These are phyloP conservation scores for Colletotrichum liriopes DNA, from an alignment of 2,329 filamentous ascomycete species.

Conservation along the genomic window DNA sequence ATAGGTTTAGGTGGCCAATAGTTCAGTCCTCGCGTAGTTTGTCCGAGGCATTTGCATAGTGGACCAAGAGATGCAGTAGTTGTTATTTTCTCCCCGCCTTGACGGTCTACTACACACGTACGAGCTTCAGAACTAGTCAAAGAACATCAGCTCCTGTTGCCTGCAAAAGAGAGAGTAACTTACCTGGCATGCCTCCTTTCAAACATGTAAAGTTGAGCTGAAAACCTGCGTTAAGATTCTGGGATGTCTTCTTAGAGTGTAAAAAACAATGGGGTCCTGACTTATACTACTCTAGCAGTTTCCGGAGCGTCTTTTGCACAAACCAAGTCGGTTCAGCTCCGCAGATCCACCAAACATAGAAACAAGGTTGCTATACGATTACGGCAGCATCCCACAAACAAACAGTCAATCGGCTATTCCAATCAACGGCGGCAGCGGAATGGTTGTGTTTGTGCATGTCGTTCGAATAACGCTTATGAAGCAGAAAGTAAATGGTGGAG, in stretches of 20 bases:
- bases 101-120: too few relatives aligned
- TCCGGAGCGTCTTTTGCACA: background rate
- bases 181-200: too few relatives aligned
- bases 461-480: background rate
- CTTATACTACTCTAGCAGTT: background rate
- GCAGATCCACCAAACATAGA: background rate
- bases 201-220: too few relatives aligned
- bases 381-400: background rate
- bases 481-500: background rate
- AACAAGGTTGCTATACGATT: background rate
- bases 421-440: background rate
- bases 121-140: too few relatives aligned
- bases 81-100: too few relatives aligned
- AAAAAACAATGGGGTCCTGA: background rate
- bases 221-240: background rate
- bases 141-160: too few relatives aligned
- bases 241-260: background rate
- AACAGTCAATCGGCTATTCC: background rate
- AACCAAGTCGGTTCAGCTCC: background rate
- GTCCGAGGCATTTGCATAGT: too few relatives aligned
- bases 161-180: too few relatives aligned
- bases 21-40: too few relatives aligned
- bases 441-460: background rate
- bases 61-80: too few relatives aligned
- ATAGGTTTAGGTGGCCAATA: too few relatives aligned